phyloP scores from a whole-genome alignment of 2,329 filamentous ascomycete species.

The Pseudogymnoascus sp. region DNA sequence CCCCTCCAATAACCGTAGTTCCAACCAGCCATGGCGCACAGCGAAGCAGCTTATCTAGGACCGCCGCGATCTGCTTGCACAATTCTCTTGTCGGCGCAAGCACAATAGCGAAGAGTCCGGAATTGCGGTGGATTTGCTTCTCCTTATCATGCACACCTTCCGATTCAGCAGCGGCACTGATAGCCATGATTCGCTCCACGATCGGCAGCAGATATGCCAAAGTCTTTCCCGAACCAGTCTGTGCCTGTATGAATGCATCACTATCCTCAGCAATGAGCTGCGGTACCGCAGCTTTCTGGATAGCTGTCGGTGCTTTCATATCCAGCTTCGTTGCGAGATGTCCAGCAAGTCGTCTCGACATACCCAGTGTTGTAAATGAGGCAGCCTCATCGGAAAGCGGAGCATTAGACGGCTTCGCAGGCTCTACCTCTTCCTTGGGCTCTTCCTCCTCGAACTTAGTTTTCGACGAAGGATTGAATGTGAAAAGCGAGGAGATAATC shows the following conservation, averaged over 20 bases:
- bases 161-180: constrained; percentile 54
- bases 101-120: constrained; percentile 89
- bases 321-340: constrained; percentile 81
- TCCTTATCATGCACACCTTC: constrained; percentile 38
- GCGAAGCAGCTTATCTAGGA: constrained; percentile 77
- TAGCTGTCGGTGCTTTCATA: constrained; percentile 85
- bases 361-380: constrained; percentile 77
- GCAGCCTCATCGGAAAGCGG: constrained; percentile 76
- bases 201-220: constrained; percentile 92
- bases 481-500: constrained; percentile 86
- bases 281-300: constrained; percentile 83
- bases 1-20: constrained; percentile 68
- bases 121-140: constrained; percentile 66
- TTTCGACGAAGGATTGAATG: constrained; percentile 72
- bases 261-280: constrained; percentile 72
- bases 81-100: constrained; percentile 88
- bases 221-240: constrained; percentile 97
- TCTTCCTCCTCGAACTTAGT: constrained; percentile 45
- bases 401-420: constrained; percentile 77
- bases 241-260: constrained; percentile 92
- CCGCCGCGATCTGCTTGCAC: constrained; percentile 85
- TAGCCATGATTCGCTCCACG: constrained; percentile 75
- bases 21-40: constrained; percentile 92
- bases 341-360: constrained; percentile 72
- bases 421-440: constrained; percentile 42